Evolutionary conservation across 2,329 filamentous ascomycete species (phyloP).

Genomic region (Conoideocrella luteorostrata): DNA sequence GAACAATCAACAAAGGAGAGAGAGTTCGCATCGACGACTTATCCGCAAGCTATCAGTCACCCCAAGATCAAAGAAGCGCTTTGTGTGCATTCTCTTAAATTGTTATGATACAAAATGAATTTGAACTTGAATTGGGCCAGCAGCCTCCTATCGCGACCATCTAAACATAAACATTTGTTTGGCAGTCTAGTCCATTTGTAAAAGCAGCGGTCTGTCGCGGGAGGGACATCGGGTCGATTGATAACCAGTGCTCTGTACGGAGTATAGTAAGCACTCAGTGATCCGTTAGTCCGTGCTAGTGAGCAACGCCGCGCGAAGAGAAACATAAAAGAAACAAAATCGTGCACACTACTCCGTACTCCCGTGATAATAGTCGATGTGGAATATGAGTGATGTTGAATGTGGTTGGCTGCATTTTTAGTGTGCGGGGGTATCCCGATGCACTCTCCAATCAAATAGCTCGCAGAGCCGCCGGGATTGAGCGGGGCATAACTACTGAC

Average conservation of each 20-base stretch:
- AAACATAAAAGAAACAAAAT: too few relatives aligned
- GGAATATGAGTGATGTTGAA: not conserved
- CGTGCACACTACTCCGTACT: too few relatives aligned
- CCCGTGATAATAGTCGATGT: not conserved
- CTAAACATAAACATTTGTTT: too few relatives aligned
- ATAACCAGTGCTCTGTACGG: too few relatives aligned
- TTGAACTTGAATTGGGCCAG: not conserved
- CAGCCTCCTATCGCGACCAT: too few relatives aligned
- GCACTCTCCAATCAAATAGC: conserved; percentile 6
- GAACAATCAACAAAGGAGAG: not conserved
- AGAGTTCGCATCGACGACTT: not conserved
- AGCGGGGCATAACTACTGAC: not conserved
- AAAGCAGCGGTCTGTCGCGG: too few relatives aligned
- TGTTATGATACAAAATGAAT: not conserved
- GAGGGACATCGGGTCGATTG: too few relatives aligned
- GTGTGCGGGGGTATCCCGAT: not conserved
- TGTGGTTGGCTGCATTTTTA: conserved; percentile 1
- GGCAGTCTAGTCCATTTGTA: too few relatives aligned
- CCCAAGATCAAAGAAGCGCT: not conserved
- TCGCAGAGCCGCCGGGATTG: conserved; percentile 6
- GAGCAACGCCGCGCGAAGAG: too few relatives aligned
- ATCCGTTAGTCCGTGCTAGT: too few relatives aligned
- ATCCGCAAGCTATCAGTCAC: not conserved
- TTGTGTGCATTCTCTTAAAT: not conserved
- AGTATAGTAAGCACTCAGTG: too few relatives aligned